A percentile compares a stretch with the other conserved stretches of the same genome.
Evolutionary conservation across 2,329 filamentous ascomycete species (phyloP).

Genomic region (Rutstroemia sp.): DNA sequence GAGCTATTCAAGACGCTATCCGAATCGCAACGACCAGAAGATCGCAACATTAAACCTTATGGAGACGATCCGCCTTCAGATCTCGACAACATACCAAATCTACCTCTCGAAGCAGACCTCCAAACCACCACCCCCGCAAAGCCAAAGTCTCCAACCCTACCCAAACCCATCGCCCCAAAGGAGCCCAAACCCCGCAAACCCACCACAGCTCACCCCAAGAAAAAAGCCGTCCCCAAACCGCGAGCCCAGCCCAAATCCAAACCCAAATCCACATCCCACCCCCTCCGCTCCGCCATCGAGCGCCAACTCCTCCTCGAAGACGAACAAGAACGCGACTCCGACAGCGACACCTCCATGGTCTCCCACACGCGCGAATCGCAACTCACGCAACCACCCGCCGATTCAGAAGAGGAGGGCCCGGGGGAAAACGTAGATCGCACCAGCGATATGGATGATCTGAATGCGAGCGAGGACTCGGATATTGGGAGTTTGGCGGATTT

Average conservation of each 20-base stretch:
- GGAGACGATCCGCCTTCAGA: constrained; percentile 17
- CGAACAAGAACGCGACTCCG: not conserved
- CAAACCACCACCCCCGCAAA: not conserved
- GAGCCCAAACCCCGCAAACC: not conserved
- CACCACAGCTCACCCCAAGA: not conserved
- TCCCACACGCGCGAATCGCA: constrained; percentile 5
- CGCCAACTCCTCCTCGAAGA: not conserved
- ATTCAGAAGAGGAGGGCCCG: constrained; percentile 8
- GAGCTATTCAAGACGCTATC: constrained; percentile 55
- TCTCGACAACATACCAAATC: constrained; percentile 4
- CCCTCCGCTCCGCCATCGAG: not conserved
- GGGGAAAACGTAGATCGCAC: constrained; percentile 7
- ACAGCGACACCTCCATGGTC: constrained; percentile 2
- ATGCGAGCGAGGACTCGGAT: constrained; percentile 5
- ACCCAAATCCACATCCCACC: too few species aligned
- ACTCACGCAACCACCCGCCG: constrained; percentile 2
- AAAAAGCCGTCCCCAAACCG: not conserved
- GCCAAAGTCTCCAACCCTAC: not conserved
- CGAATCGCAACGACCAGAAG: constrained; percentile 15
- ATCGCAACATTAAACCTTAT: constrained; percentile 20
- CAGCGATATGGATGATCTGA: constrained; percentile 7
- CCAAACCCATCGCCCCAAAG: not conserved
- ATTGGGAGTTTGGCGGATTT: constrained; percentile 5
- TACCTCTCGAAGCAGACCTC: not conserved
- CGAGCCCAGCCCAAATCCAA: too few species aligned